Base-by-base conservation (phyloP, 2,329 filamentous ascomycete species). In the Claviceps capensis region DNA sequence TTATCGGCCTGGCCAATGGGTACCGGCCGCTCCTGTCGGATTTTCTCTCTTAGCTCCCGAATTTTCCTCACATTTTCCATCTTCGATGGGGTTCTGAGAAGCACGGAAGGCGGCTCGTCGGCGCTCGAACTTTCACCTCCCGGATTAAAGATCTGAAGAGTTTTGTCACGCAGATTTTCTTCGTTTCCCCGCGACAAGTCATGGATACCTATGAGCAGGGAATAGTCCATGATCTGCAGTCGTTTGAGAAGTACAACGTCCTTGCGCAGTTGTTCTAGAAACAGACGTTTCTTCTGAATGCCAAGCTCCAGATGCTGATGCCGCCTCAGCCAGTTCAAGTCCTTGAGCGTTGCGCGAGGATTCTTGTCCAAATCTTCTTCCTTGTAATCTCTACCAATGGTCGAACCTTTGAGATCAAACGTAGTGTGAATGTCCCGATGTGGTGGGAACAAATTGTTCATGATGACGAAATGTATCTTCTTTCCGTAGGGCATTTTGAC, bases 381-480 rank as follows among this genome's bases (percentile, higher is more conserved):
- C 60, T 75, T 85, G 66, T 93, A 91, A 66, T 97, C 88, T 63
- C 93, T 81, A 14, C 93, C 93, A 58, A 97, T 82, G 0, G 91
- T 97, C 6, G 93, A 97, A 8, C 93, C 93, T 70, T 98, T 98
- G 59, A 98, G 69, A 67, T 98, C 93, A 63, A 95, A 98, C 3
- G 90, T 98, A 63, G 88, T 83, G 70, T 98, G 93, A 55, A 98
- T 97, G 67, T 98, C 93, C 59, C 91, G 82, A 70, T 98, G 93
- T 6, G 93, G 91, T 13, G 93, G 93, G 63, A 98, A 98, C 16
- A 98, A 78, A 67, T 98, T 98, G 74, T 98, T 98, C 93, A 98
- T 98, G 65, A 98, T 90, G 54, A 98, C 93, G 61, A 98, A 98
- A 69, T 98, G 93, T 52, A 97, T 96, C 72, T 98, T 98, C 64